These are phyloP conservation scores for Paecilomyces sp. DNA, from an alignment of 2,329 filamentous ascomycete genomes.

Conservation along the genomic window DNA sequence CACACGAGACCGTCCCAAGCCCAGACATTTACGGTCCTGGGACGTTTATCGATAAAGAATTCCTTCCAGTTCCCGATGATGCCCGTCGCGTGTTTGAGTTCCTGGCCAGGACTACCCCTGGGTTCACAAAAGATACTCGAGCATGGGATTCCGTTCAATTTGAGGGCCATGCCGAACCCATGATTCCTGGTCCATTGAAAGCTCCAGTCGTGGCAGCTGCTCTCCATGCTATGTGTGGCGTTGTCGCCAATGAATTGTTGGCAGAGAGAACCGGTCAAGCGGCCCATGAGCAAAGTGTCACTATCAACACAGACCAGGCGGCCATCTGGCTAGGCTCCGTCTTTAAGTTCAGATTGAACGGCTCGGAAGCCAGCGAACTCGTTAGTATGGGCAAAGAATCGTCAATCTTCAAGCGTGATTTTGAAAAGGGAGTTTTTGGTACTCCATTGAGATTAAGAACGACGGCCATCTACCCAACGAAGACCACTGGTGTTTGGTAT, in stretches of 20 bases:
- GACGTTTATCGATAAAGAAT: slow-evolving; percentile 30
- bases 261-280: not conserved
- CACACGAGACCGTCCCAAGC: not conserved
- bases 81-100: slow-evolving; percentile 30
- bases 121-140: slow-evolving; percentile 30
- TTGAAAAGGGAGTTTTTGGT: not conserved
- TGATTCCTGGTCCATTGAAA: slow-evolving; percentile 40
- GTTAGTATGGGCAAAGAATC: not conserved
- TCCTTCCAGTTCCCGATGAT: slow-evolving; percentile 31
- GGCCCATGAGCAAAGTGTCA: not conserved
- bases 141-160: slow-evolving; percentile 25
- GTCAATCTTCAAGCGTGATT: not conserved
- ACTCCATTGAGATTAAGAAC: slow-evolving; percentile 32
- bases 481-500: slow-evolving; percentile 41
- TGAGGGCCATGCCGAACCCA: slow-evolving; percentile 30
- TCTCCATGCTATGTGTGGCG: slow-evolving; percentile 38
- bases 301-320: not conserved
- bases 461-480: slow-evolving; percentile 44
- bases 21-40: slow-evolving; percentile 32
- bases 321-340: not conserved
- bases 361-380: not conserved
- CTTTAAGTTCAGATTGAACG: not conserved
- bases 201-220: slow-evolving; percentile 35
- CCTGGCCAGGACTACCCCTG: slow-evolving; percentile 31
- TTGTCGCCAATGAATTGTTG: slow-evolving; percentile 36